A percentile compares a stretch with the other conserved stretches of the same genome.
Evolutionary conservation across 1,284 basidiomycete genomes (phyloP).

Genomic region (Puccinia brachypodii): DNA sequence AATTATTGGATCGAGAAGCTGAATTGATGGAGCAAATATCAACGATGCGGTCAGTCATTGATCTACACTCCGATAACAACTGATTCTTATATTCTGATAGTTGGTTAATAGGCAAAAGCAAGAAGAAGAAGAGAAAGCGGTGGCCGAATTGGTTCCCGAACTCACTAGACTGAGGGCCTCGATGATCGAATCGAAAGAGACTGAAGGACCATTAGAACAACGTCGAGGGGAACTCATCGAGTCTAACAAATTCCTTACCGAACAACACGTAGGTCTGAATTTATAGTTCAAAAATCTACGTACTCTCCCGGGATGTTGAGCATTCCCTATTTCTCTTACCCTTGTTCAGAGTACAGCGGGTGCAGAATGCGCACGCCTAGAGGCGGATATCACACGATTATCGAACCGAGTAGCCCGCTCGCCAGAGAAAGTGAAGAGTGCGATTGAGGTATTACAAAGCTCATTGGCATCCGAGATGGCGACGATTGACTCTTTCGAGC

Average conservation of each 20-base stretch:
- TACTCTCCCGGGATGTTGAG: too few species aligned
- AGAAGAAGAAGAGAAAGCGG: constrained; percentile 33
- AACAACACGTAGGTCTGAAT: constrained; percentile 15
- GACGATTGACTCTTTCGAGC: constrained; percentile 13
- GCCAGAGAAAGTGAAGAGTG: constrained; percentile 33
- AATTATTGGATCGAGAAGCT: constrained; percentile 1
- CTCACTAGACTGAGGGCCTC: constrained; percentile 20
- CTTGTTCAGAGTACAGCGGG: background rate
- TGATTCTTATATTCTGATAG: background rate
- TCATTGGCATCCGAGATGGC: constrained; percentile 16
- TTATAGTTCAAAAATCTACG: background rate
- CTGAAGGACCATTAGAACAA: constrained; percentile 21
- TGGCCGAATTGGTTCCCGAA: constrained; percentile 26
- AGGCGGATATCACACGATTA: constrained; percentile 29
- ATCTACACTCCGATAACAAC: background rate
- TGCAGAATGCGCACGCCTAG: background rate
- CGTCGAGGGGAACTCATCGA: constrained; percentile 8
- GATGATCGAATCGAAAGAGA: constrained; percentile 36
- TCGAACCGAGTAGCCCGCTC: constrained; percentile 23
- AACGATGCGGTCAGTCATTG: background rate
- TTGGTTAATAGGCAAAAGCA: background rate
- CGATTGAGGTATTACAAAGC: constrained; percentile 24
- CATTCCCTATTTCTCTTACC: too few species aligned
- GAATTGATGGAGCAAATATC: constrained; percentile 23
- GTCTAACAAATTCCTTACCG: background rate